phyloP scores from a whole-genome alignment of 768 basidiomycete genomes.

The Trametes meyenii region DNA sequence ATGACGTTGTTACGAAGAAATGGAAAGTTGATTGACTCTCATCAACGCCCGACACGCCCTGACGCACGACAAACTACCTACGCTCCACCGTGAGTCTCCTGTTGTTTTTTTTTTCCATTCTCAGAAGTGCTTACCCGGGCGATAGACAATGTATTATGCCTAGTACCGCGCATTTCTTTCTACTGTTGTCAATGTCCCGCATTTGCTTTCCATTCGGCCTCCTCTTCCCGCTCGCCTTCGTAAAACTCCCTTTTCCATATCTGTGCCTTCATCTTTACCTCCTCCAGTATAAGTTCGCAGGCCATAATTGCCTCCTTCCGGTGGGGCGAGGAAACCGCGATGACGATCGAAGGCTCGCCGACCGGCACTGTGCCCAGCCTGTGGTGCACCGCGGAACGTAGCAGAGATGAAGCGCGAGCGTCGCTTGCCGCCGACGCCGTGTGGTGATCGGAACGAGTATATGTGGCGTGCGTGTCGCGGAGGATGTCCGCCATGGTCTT shows the following conservation, averaged over 20 bases:
- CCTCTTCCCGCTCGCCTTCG: slow-evolving; percentile 62
- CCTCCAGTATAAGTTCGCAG: slow-evolving; percentile 84
- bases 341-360: slow-evolving; percentile 80
- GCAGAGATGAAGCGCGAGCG: slow-evolving; percentile 35
- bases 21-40: slow-evolving; percentile 74
- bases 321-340: slow-evolving; percentile 84
- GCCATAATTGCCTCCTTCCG: slow-evolving; percentile 79
- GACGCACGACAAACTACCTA: neutral
- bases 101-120: neutral
- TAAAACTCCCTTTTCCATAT: slow-evolving; percentile 95
- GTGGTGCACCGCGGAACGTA: slow-evolving; percentile 71
- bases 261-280: slow-evolving; percentile 79
- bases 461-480: slow-evolving; percentile 43
- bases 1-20: slow-evolving; percentile 57
- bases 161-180: neutral
- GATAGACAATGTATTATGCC: neutral
- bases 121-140: neutral
- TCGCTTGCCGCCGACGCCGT: neutral
- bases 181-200: slow-evolving; percentile 11
- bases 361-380: slow-evolving; percentile 78
- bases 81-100: slow-evolving; percentile 1
- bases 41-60: neutral
- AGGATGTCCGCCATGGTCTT: slow-evolving; percentile 73
- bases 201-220: slow-evolving; percentile 41
- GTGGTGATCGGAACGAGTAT: slow-evolving; percentile 44